These are phyloP conservation scores for Talaromyces sp. DNA, from an alignment of 2,329 filamentous ascomycete species.

Conservation along the genomic window DNA sequence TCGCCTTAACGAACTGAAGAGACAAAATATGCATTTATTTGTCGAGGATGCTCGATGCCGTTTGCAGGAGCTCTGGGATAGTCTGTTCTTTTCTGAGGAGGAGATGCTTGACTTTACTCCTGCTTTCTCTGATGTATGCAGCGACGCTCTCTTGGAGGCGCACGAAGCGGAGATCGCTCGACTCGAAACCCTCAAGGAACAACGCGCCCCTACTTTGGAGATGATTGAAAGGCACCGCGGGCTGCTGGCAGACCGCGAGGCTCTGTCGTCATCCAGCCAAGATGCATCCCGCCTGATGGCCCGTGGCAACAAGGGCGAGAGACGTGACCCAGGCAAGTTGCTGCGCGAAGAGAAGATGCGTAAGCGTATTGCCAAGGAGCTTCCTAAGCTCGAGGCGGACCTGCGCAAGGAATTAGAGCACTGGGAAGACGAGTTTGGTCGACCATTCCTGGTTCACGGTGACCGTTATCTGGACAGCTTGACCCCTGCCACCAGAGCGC, in stretches of 20 bases:
- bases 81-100: conserved; percentile 91
- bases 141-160: conserved; percentile 89
- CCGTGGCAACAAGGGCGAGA: conserved; percentile 89
- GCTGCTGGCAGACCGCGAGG: conserved; percentile 81
- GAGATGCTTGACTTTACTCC: conserved; percentile 99
- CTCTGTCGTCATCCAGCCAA: conserved; percentile 86
- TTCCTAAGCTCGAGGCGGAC: conserved; percentile 89
- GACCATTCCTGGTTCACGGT: conserved; percentile 90
- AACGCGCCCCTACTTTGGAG: conserved; percentile 80
- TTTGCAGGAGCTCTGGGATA: conserved; percentile 93
- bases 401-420: conserved; percentile 76
- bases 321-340: conserved; percentile 89
- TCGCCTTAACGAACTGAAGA: conserved; percentile 87
- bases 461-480: conserved; percentile 86
- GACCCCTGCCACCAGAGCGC: conserved; percentile 66
- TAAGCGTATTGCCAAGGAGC: conserved; percentile 92
- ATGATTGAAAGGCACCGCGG: conserved; percentile 82
- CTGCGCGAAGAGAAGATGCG: conserved; percentile 97
- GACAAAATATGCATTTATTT: conserved; percentile 92
- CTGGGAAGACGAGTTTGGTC: conserved; percentile 93
- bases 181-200: conserved; percentile 79
- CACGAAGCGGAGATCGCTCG: conserved; percentile 89
- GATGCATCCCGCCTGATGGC: conserved; percentile 92
- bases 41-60: conserved; percentile 91
- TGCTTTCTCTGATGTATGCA: conserved; percentile 95